Evolutionary conservation across 2,329 filamentous ascomycete species (phyloP).

Genomic region (Penicillium thymicola): DNA sequence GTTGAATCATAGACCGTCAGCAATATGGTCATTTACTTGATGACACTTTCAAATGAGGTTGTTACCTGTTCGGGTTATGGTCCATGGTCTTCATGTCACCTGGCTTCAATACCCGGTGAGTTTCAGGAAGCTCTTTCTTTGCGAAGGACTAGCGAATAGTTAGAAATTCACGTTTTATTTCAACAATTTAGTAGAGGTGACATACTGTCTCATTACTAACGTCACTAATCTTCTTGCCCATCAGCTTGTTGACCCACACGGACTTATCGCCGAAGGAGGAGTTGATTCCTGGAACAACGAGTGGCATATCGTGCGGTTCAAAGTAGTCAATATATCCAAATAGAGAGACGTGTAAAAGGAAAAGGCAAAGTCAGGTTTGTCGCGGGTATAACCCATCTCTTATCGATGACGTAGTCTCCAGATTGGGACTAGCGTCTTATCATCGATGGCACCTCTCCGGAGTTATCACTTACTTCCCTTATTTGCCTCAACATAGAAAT

Average conservation of each 20-base stretch:
- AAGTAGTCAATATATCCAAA: not conserved
- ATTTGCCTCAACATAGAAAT: not conserved
- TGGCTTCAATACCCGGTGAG: constrained; percentile 44
- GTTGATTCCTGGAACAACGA: constrained; percentile 46
- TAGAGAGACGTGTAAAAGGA: not conserved
- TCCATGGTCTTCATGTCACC: constrained; percentile 42
- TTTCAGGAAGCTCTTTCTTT: constrained; percentile 45
- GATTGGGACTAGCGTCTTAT: not conserved
- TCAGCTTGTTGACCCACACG: constrained; percentile 45
- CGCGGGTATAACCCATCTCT: not conserved
- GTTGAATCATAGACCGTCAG: not conserved
- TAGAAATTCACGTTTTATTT: too few species aligned
- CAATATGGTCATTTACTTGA: not conserved
- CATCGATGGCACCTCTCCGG: not conserved
- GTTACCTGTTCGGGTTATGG: constrained; percentile 42
- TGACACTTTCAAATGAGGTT: not conserved
- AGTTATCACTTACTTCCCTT: not conserved
- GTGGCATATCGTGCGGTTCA: constrained; percentile 39
- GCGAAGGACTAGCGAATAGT: constrained; percentile 39
- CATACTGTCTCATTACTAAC: constrained; percentile 36
- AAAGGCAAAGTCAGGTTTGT: not conserved
- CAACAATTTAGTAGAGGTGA: not conserved
- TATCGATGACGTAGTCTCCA: constrained; percentile 4
- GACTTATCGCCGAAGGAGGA: constrained; percentile 32
- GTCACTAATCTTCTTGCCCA: constrained; percentile 47